Evolutionary conservation across 2,329 filamentous ascomycete species (phyloP), one percentile per base, ranked within the genome.

Genomic region (Emergomyces orientalis): DNA sequence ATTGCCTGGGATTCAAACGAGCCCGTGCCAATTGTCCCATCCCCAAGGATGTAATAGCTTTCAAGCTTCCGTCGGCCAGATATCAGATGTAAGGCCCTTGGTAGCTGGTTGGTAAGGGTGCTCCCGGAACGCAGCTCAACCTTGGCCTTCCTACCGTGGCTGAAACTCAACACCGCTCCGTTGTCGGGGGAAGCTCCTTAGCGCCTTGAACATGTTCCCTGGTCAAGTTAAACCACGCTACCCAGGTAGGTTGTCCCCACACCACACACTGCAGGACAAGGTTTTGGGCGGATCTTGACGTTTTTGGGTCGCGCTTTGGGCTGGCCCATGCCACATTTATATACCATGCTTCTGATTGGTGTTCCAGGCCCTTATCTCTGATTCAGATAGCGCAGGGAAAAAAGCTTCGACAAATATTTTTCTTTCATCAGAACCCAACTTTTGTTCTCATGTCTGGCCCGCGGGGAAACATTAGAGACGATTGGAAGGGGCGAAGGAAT

Each of bases 381-480:
- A 6, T 32, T 34, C 5, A n/a, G 41, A 59, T 59, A 47, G 37
- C 7, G 56, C 5, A 49, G 32, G 14, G 43, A 4, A 49, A 51
- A 41, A 52, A 60, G 59, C 59, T 52, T 60, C 59, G 58, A 60
- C 58, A 37, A 58, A 58, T 58, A 58, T 43, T 27, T 17, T 43
- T 30, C 37, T 58, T 41, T 43, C 55, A 58, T 5, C n/a, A 58
- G 11, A 58, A 41, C n/a, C n/a, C 55, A 34, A 55, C 1, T 6
- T 7, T 27, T 25, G 19, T 1, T 32, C 14, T 25, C 27, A 22
- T 32, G 14, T 32, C 17, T 30, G 25, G 34, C 27, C 27, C 52
- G n/a, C n/a, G 34, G 25, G 27, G 55, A 11, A 43, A 43, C 30
- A 9, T 7, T 9, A 25, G 7, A 11, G 22, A 17, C 22, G 22